Base-by-base conservation (phyloP, 192 early-diverging fungal genomes). In the Entomortierella beljakovae region DNA sequence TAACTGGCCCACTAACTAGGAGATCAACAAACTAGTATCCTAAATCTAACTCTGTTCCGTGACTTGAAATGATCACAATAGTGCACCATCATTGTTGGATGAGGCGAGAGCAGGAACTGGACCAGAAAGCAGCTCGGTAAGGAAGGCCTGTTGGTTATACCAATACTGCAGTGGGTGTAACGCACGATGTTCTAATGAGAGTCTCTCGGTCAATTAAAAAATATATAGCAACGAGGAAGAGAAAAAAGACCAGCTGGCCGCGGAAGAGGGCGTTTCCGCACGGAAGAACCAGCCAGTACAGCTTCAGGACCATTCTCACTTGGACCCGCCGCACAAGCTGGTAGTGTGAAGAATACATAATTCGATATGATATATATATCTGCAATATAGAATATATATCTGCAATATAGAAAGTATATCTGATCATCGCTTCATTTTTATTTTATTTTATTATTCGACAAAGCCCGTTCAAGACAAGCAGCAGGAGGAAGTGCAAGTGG, bases 291-390 rank as follows among this genome's bases (percentile, higher is more conserved):
- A 26, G 67, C 77, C 31, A 38, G 62, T 1, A 80, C 66, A 25
- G 86, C 86, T 32, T 87, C 86, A 25, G 86, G 86, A 60, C 84
- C 84, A 46, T 87, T 87, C 62, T 85, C 86, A 16, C 68, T 87
- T 0, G 86, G 86, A 32, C 86, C 86, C 20, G 81, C 86, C 1
- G 75, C 75, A 42, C 53, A n/a, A n/a, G n/a, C 57, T 6, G 69
- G 80, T 68, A 73, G 3, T 4, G 43, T 10, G 15, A 11, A 20
- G 15, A 20, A 46, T n/a, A n/a, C n/a, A n/a, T n/a, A n/a, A n/a
- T n/a, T n/a, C n/a, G n/a, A n/a, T n/a, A n/a, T n/a, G n/a, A n/a
- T n/a, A n/a, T n/a, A n/a, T n/a, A n/a, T n/a, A n/a, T n/a, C n/a
- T n/a, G n/a, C n/a, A n/a, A n/a, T n/a, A n/a, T n/a, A n/a, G n/a